Percentiles rank a stretch among this genome's conserved stretches.
These are phyloP conservation scores for Yamadazyma jaroonii DNA, from an alignment of 1,139 yeast species.

Conservation along the genomic window DNA sequence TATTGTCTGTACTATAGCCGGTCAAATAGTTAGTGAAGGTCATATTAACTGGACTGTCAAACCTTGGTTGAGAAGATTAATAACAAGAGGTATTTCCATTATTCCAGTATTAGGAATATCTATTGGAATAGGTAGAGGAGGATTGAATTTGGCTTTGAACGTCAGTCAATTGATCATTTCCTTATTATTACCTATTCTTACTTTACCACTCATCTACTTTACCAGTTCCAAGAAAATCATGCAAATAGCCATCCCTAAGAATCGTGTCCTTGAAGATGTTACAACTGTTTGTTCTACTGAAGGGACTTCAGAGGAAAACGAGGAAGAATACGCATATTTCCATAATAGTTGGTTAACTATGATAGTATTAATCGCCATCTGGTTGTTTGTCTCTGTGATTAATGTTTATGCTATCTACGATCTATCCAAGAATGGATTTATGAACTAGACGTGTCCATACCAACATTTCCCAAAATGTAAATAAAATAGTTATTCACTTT, in stretches of 20 bases:
- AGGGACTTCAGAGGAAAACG: constrained; percentile 3
- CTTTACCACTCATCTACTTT: constrained; percentile 76
- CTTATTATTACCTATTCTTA: constrained; percentile 66
- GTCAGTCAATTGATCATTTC: constrained; percentile 77
- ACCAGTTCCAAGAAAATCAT: constrained; percentile 63
- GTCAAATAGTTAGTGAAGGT: constrained; percentile 80
- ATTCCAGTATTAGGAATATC: constrained; percentile 70
- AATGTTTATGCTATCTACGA: constrained; percentile 72
- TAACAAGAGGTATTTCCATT: constrained; percentile 69
- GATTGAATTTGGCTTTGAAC: constrained; percentile 62
- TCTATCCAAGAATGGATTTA: constrained; percentile 47
- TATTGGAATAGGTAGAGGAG: constrained; percentile 59
- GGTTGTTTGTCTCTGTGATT: constrained; percentile 64
- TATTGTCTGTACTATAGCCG: constrained; percentile 77
- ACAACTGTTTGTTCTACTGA: constrained; percentile 10
- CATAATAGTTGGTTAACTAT: constrained; percentile 62
- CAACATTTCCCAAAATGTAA: too few relatives aligned
- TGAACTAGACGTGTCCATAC: constrained; percentile 4
- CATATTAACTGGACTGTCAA: constrained; percentile 68
- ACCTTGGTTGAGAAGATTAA: constrained; percentile 71
- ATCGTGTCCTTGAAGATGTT: constrained; percentile 12
- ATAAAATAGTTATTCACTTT: too few relatives aligned
- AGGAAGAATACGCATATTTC: constrained; percentile 42
- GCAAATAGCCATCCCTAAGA: constrained; percentile 40
- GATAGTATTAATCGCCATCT: constrained; percentile 42